Evolutionary conservation across 192 early-diverging fungal species (phyloP).

Genomic region (Podila epicladia): DNA sequence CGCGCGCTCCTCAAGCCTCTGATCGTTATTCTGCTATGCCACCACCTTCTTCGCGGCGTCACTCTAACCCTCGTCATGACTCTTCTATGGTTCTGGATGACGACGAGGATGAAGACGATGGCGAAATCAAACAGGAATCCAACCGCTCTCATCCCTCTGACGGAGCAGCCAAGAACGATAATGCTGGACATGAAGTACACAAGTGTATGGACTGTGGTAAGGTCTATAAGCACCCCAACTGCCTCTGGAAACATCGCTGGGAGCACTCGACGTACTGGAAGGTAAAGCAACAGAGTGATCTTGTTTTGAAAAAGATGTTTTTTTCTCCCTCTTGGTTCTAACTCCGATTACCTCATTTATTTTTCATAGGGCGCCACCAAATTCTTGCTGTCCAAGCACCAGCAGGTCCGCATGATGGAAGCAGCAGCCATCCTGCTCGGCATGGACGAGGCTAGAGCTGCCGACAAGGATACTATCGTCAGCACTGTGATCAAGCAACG

Average conservation of each 20-base stretch:
- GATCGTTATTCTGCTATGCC: not conserved
- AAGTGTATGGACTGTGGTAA: conserved; percentile 48
- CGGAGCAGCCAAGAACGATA: not conserved
- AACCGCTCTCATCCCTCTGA: not conserved
- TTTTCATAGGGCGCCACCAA: conserved; percentile 49
- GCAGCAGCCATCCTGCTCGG: conserved; percentile 71
- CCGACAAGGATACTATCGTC: conserved; percentile 43
- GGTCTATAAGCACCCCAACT: conserved; percentile 49
- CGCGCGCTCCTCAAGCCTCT: not conserved
- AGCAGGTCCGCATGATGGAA: conserved; percentile 75
- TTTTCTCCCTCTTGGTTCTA: not conserved
- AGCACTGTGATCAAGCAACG: conserved; percentile 44
- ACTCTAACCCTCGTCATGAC: not conserved
- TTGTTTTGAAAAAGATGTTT: not conserved
- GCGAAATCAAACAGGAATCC: conserved; percentile 39
- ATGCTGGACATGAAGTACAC: conserved; percentile 17
- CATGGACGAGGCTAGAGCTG: conserved; percentile 52
- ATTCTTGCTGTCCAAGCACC: conserved; percentile 71
- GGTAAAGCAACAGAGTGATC: conserved; percentile 18
- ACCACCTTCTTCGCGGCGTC: not conserved
- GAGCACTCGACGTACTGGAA: conserved; percentile 75
- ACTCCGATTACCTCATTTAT: not conserved
- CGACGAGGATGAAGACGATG: conserved; percentile 49
- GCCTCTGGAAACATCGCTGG: conserved; percentile 69
- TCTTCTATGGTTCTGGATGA: conserved; percentile 20